Evolutionary conservation across 2,329 filamentous ascomycete species (phyloP).

Genomic region (Corinectria fuckeliana): DNA sequence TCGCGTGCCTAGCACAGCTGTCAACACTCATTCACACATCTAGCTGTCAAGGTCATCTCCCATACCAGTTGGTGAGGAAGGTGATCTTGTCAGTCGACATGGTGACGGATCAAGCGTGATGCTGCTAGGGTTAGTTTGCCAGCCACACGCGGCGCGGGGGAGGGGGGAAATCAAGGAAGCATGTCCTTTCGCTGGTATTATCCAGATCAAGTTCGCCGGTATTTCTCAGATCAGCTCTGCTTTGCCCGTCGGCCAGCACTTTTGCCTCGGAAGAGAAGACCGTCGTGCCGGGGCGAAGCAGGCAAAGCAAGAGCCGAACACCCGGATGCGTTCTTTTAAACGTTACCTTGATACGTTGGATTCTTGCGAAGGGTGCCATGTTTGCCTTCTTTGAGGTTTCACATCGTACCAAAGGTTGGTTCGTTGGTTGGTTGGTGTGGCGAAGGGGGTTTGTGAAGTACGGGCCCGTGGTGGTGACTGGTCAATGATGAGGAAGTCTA

Average conservation of each 20-base stretch:
- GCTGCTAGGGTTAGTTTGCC: conserved; percentile 57
- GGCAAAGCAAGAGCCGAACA: conserved; percentile 44
- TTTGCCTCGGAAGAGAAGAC: conserved; percentile 5
- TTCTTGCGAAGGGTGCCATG: conserved; percentile 37
- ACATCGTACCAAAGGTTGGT: conserved; percentile 36
- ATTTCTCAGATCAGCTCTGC: conserved; percentile 70
- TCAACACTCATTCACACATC: conserved; percentile 36
- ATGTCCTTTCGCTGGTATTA: conserved; percentile 90
- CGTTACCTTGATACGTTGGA: conserved; percentile 53
- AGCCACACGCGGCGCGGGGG: conserved; percentile 37
- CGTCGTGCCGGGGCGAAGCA: background rate
- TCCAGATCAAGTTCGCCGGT: conserved; percentile 86
- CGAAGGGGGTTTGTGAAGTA: background rate
- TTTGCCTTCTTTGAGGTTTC: conserved; percentile 28
- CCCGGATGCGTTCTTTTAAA: conserved; percentile 54
- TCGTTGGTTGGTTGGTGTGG: too few relatives aligned
- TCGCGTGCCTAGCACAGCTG: conserved; percentile 69
- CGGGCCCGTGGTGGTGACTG: background rate
- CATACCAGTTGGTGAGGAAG: conserved; percentile 82
- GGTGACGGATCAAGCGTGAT: conserved; percentile 52
- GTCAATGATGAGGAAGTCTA: background rate
- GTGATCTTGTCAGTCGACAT: conserved; percentile 88
- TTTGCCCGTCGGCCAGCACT: conserved; percentile 26
- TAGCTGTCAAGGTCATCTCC: background rate
- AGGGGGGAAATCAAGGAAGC: conserved; percentile 66